These are phyloP conservation scores for Calocybe gambosa DNA, from an alignment of 1,284 basidiomycete species.

Conservation along the genomic window DNA sequence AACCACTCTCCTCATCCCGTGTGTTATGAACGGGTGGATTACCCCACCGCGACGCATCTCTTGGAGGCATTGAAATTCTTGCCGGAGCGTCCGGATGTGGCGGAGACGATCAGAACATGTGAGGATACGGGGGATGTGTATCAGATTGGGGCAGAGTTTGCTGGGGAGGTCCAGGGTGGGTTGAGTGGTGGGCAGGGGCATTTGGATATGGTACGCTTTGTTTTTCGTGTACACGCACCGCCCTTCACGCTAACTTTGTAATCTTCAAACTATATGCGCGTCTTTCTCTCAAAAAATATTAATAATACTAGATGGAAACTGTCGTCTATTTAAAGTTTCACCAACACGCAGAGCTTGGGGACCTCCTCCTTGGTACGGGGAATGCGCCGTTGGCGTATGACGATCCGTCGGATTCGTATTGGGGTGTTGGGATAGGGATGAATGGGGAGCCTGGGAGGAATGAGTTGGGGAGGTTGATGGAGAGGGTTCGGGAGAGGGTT, in stretches of 20 bases:
- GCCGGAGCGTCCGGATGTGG: conserved; percentile 39
- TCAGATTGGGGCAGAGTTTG: conserved; percentile 34
- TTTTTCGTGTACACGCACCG: too few species aligned
- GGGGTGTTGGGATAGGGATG: conserved; percentile 47
- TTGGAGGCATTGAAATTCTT: conserved; percentile 65
- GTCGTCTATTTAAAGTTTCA: conserved; percentile 55
- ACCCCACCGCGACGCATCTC: conserved; percentile 60
- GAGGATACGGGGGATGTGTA: conserved; percentile 43
- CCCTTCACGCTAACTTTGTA: too few species aligned
- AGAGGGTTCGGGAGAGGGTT: conserved; percentile 40
- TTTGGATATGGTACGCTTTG: conserved; percentile 35
- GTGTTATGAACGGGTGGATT: conserved; percentile 42
- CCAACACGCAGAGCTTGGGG: conserved; percentile 47
- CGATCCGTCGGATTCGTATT: conserved; percentile 44
- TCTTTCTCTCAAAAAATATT: not conserved
- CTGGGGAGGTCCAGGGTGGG: conserved; percentile 32
- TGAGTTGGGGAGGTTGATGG: conserved; percentile 50
- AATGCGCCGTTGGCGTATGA: conserved; percentile 41
- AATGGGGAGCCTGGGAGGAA: conserved; percentile 39
- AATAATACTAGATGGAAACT: conserved; percentile 46
- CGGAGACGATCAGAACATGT: conserved; percentile 44
- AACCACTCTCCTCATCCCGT: conserved; percentile 55
- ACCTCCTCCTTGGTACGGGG: conserved; percentile 43
- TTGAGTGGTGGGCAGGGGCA: conserved; percentile 50
- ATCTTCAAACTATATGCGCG: too few species aligned